Evolutionary conservation across 2,329 filamentous ascomycete genomes (phyloP).

Genomic region (Phialocephala sp.): DNA sequence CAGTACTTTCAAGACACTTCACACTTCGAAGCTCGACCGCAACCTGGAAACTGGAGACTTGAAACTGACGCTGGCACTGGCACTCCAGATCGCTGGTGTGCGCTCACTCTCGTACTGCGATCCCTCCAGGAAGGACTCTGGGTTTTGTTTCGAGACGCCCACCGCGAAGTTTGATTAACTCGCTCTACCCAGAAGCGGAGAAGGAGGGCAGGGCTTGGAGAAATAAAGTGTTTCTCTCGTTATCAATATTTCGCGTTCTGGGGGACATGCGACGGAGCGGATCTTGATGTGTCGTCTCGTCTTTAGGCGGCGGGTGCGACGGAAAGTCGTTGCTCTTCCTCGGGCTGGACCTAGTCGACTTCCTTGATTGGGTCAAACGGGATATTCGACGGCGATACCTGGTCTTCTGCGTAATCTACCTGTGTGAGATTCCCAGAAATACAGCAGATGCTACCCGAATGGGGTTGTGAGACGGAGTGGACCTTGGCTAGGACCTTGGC

Average conservation of each 20-base stretch:
- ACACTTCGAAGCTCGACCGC: not conserved
- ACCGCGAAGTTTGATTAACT: slow-evolving; percentile 30
- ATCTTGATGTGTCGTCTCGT: slow-evolving; percentile 16
- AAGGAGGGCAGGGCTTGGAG: slow-evolving; percentile 22
- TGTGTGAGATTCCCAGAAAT: not conserved
- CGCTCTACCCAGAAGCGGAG: slow-evolving; percentile 25
- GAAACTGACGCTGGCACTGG: too few relatives aligned
- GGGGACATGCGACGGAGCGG: not conserved
- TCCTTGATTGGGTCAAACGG: slow-evolving; percentile 10
- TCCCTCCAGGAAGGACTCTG: slow-evolving; percentile 9
- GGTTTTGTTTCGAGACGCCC: slow-evolving; percentile 27
- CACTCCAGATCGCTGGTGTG: not conserved
- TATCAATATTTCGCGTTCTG: slow-evolving; percentile 23
- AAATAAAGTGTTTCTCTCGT: slow-evolving; percentile 29
- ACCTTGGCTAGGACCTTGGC: not conserved
- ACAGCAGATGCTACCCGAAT: not conserved
- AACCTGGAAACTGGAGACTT: too few relatives aligned
- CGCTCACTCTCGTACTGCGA: slow-evolving; percentile 12
- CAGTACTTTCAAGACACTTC: not conserved
- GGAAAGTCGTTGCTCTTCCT: slow-evolving; percentile 17
- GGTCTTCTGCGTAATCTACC: not conserved
- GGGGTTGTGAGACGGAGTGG: not conserved
- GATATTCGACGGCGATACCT: not conserved
- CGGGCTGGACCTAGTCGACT: slow-evolving; percentile 8
- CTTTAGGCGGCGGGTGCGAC: slow-evolving; percentile 29